Percentiles rank a stretch among this genome's conserved stretches.
These are phyloP conservation scores for Gaertneriomyces semiglobifer DNA, from an alignment of 192 early-diverging fungal species.

Conservation along the genomic window DNA sequence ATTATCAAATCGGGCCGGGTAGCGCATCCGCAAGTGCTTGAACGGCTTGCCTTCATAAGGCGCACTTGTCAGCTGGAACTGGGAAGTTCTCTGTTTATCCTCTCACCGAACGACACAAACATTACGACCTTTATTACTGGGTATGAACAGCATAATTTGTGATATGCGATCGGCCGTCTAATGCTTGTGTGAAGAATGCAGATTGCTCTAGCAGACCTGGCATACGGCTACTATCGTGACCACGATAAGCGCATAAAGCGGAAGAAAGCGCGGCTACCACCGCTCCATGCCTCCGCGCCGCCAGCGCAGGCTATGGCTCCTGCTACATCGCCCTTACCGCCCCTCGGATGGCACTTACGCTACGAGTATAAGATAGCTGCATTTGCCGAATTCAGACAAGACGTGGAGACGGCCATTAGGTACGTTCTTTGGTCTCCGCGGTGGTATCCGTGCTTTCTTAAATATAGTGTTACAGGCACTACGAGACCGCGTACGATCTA, in stretches of 20 bases:
- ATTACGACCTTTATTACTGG: constrained; percentile 60
- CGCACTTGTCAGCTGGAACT: constrained; percentile 65
- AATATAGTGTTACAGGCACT: constrained; percentile 43
- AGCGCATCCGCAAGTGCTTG: constrained; percentile 65
- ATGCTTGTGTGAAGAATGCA: neutral
- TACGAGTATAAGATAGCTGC: constrained; percentile 74
- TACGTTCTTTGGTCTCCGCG: constrained; percentile 9
- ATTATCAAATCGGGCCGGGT: constrained; percentile 53
- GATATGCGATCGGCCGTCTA: neutral
- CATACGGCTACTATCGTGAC: constrained; percentile 66
- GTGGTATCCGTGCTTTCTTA: neutral
- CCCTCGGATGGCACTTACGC: constrained; percentile 68
- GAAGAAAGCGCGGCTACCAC: constrained; percentile 62
- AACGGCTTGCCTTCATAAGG: constrained; percentile 65
- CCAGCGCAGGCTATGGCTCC: constrained; percentile 5
- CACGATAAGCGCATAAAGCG: constrained; percentile 68
- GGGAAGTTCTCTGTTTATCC: constrained; percentile 64
- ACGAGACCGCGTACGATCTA: constrained; percentile 64
- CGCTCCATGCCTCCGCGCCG: constrained; percentile 16
- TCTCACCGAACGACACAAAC: constrained; percentile 49
- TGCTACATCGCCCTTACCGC: constrained; percentile 22
- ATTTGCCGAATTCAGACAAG: constrained; percentile 55
- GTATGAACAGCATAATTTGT: constrained; percentile 38
- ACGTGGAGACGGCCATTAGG: constrained; percentile 48
- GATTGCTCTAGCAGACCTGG: neutral